Evolutionary conservation across 257 asterid genomes (phyloP).

Genomic region (Galeopsis tetrahit): DNA sequence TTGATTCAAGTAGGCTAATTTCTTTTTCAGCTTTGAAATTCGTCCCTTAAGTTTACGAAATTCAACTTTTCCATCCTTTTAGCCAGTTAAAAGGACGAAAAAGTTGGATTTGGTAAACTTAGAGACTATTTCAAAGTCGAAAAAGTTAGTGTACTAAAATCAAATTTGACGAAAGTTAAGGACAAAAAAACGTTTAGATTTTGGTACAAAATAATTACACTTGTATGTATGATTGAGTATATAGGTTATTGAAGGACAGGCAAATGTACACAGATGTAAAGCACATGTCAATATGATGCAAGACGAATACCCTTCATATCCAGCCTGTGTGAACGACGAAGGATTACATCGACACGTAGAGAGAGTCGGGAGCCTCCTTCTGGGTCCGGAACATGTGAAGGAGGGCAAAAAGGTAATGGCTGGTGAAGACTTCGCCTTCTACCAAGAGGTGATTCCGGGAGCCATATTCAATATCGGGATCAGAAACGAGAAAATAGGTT

Average conservation of each 20-base stretch:
- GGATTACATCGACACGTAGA: conserved; percentile 57
- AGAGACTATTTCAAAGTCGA: no score
- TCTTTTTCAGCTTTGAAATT: no score
- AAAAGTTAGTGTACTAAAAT: no score
- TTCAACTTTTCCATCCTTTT: no score
- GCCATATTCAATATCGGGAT: conserved; percentile 64
- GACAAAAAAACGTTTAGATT: neutral
- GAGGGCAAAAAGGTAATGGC: conserved; percentile 64
- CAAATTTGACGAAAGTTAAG: no score
- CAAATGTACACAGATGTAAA: conserved; percentile 64
- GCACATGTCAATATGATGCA: conserved; percentile 58
- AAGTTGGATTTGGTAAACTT: no score
- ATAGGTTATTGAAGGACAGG: conserved; percentile 79
- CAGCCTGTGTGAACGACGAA: conserved; percentile 70
- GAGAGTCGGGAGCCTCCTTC: conserved; percentile 60
- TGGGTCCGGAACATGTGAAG: conserved; percentile 58
- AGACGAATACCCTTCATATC: conserved; percentile 60
- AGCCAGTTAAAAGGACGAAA: no score
- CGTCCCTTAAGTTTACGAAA: no score
- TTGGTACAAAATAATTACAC: neutral
- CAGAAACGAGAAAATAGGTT: conserved; percentile 64
- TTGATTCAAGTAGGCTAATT: no score
- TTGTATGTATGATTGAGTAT: neutral
- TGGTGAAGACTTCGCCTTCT: conserved; percentile 86
- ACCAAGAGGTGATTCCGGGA: conserved; percentile 77